Percentiles rank a stretch among this genome's conserved stretches.
phyloP scores from a whole-genome alignment of 2,329 filamentous ascomycete species.

The Stenocarpella maydis region DNA sequence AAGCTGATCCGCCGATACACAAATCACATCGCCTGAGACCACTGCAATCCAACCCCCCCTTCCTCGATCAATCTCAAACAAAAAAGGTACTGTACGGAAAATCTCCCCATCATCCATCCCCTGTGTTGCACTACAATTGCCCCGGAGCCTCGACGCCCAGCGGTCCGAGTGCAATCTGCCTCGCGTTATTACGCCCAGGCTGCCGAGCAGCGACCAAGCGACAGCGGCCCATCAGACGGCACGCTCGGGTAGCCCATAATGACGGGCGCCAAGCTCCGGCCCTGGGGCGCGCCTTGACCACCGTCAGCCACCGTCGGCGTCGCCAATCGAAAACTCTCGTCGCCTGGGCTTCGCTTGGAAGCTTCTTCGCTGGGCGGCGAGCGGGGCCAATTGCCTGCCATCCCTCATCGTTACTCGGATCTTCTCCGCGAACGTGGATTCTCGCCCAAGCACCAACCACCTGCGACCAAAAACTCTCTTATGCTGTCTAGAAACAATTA shows the following conservation, averaged over 20 bases:
- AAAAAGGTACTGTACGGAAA: constrained; percentile 30
- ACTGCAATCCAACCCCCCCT: not conserved
- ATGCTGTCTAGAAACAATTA: not conserved
- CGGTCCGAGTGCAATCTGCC: not conserved
- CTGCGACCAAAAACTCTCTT: not conserved
- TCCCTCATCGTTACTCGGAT: not conserved
- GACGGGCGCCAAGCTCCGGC: constrained; percentile 34
- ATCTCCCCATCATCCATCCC: not conserved
- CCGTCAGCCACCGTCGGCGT: constrained; percentile 7
- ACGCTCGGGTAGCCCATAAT: constrained; percentile 23
- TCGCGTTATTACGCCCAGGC: not conserved
- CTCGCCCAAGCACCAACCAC: not conserved
- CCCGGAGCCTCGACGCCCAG: not conserved
- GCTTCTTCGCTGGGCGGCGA: constrained; percentile 1
- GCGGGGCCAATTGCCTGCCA: constrained; percentile 4
- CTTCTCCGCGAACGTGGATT: not conserved
- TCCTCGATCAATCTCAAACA: not conserved
- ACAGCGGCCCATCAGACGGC: not conserved
- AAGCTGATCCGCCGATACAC: constrained; percentile 32
- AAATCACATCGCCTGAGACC: constrained; percentile 22
- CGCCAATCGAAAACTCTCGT: constrained; percentile 23
- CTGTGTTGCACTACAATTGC: constrained; percentile 3
- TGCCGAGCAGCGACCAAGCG: constrained; percentile 27
- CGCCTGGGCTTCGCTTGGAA: constrained; percentile 10
- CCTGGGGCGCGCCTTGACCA: constrained; percentile 21